Base-by-base conservation (phyloP, 768 basidiomycete genomes). In the Candolleomyces aberdarensis region DNA sequence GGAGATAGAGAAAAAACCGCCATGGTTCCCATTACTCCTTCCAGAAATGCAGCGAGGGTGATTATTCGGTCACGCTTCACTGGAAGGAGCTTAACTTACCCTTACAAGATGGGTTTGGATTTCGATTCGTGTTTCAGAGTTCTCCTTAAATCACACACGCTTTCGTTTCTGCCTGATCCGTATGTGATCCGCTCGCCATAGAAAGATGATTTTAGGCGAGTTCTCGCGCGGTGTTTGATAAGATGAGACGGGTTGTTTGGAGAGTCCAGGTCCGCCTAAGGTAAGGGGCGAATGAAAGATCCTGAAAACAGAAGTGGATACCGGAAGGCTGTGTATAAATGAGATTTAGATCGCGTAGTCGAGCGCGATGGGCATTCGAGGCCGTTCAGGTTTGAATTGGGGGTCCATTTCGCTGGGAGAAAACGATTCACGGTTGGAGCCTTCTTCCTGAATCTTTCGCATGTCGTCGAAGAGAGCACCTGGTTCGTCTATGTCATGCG, bases 101-200 rank as follows among this genome's bases (percentile, higher is more conserved):
- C 36, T 36, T 36, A 36, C 36, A 36, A 36, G 36, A 7, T 8
- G 11, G 36, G 36, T 7, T 36, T 36, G 36, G 36, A 36, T 36
- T 36, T 56, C 36, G 31, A 2, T 56, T 56, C 54, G 54, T 20
- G 54, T 56, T 56, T 56, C 54, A 56, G 39, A n/a, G 39, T 43
- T 40, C 54, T 56, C 39, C 54, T 43, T 19, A 56, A 17, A 56
- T 56, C 54, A 56, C 54, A 56, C 54, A 56, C 54, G 54, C n/a
- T 36, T 40, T 56, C 39, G 52, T 39, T 17, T 36, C 36, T 40
- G 3, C 39, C 54, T 41, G 54, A 56, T 56, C 54, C 54, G 54
- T 56, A 56, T 20, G 54, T 56, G 54, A 56, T 56, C 54, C 54
- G 54, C 40, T 56, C 10, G 8, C 40, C 40, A 56, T 56, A 56